phyloP scores from a whole-genome alignment of 163 green algal species.

The Volvox carteri region DNA sequence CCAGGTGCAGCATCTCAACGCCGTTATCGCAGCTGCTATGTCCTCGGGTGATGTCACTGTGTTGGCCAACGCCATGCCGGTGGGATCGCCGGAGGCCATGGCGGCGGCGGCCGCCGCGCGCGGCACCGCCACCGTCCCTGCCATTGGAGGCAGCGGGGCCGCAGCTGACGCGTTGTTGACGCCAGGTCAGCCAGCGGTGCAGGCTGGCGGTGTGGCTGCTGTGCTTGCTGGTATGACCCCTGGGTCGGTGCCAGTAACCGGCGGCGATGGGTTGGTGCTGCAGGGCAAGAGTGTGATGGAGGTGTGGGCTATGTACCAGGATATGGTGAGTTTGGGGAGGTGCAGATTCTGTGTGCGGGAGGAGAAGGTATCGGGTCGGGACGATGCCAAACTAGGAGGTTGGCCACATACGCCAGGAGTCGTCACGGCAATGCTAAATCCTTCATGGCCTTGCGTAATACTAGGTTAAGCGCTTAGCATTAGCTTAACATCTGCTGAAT shows the following conservation, averaged over 20 bases:
- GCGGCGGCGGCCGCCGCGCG: background rate
- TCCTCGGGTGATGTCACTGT: slow-evolving; percentile 38
- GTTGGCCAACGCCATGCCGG: slow-evolving; percentile 1
- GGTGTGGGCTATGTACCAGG: slow-evolving; percentile 56
- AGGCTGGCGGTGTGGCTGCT: too few species aligned
- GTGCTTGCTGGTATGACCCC: background rate
- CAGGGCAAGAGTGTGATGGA: slow-evolving; percentile 54
- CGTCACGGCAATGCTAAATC: too few species aligned
- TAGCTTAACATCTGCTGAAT: too few species aligned
- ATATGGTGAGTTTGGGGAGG: slow-evolving; percentile 40
- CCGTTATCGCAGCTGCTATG: slow-evolving; percentile 24
- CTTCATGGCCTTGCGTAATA: too few species aligned
- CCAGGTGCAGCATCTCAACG: slow-evolving; percentile 35
- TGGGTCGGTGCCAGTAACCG: background rate
- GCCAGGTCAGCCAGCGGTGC: too few species aligned
- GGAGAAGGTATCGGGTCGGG: too few species aligned
- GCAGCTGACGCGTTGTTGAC: too few species aligned
- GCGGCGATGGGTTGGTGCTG: background rate
- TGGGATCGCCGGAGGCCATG: background rate
- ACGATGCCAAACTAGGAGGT: too few species aligned
- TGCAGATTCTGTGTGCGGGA: too few species aligned
- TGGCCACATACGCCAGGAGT: too few species aligned
- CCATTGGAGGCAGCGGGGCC: background rate
- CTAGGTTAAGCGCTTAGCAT: too few species aligned
- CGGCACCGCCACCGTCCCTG: background rate